These are phyloP conservation scores for Punctularia strigosozonata DNA, from an alignment of 768 basidiomycete genomes.

Conservation along the genomic window DNA sequence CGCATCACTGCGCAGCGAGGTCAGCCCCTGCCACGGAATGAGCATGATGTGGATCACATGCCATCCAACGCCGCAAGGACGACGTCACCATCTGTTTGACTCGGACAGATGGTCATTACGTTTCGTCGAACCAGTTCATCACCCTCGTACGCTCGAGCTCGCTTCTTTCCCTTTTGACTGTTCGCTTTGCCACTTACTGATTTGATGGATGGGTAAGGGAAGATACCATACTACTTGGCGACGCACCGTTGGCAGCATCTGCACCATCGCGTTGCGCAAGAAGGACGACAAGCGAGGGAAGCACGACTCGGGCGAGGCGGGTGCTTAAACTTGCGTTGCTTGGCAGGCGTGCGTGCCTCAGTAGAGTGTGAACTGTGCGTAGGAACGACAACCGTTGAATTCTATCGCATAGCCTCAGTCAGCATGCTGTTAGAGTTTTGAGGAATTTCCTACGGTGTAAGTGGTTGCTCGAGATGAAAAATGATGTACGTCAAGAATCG, in stretches of 20 bases:
- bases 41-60: slow-evolving; percentile 18
- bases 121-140: slow-evolving; percentile 55
- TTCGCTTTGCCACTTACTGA: slow-evolving; percentile 15
- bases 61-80: slow-evolving; percentile 48
- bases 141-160: slow-evolving; percentile 59
- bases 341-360: slow-evolving; percentile 30
- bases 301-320: slow-evolving; percentile 41
- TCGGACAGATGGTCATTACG: slow-evolving; percentile 35
- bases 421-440: background rate
- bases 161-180: slow-evolving; percentile 53
- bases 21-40: background rate
- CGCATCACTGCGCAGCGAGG: slow-evolving; percentile 31
- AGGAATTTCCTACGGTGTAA: slow-evolving; percentile 29
- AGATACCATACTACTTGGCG: too few species aligned
- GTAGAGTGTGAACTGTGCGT: slow-evolving; percentile 28
- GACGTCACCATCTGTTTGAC: slow-evolving; percentile 35
- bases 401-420: slow-evolving; percentile 12
- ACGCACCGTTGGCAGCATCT: slow-evolving; percentile 11
- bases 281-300: slow-evolving; percentile 40
- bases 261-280: slow-evolving; percentile 23
- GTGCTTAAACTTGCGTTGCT: slow-evolving; percentile 36
- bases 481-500: slow-evolving; percentile 39
- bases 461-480: slow-evolving; percentile 50
- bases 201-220: too few species aligned
- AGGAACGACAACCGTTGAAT: slow-evolving; percentile 31